These are phyloP conservation scores for Clavariopsis aquatica DNA, from an alignment of 495 filamentous ascomycete genomes.

Conservation along the genomic window DNA sequence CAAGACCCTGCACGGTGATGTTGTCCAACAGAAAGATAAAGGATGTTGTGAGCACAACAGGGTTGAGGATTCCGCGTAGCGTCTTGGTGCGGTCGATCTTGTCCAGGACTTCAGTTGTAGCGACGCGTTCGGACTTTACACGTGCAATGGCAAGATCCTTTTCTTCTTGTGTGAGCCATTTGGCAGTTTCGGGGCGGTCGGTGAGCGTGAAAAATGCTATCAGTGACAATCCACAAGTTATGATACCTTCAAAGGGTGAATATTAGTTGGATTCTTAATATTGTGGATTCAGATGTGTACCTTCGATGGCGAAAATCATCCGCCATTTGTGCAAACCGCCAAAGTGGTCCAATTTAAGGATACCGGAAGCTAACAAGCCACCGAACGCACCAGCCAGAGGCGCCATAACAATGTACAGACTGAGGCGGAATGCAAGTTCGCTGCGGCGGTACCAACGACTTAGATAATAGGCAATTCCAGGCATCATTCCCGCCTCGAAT, in stretches of 20 bases:
- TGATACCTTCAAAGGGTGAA: slow-evolving; percentile 16
- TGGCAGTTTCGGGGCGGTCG: slow-evolving; percentile 37
- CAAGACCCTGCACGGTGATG: slow-evolving; percentile 59
- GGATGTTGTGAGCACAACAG: slow-evolving; percentile 51
- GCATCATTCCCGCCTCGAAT: slow-evolving; percentile 69
- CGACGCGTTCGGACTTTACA: slow-evolving; percentile 65
- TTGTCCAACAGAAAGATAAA: slow-evolving; percentile 58
- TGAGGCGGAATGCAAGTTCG: slow-evolving; percentile 64
- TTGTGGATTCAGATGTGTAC: neutral
- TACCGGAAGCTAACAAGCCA: slow-evolving; percentile 65
- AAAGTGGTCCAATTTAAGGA: slow-evolving; percentile 51
- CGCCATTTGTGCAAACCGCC: slow-evolving; percentile 45
- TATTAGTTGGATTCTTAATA: no score
- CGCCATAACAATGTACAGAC: slow-evolving; percentile 58
- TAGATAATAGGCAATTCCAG: slow-evolving; percentile 73
- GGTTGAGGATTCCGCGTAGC: slow-evolving; percentile 53
- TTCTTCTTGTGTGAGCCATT: slow-evolving; percentile 40
- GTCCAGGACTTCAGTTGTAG: slow-evolving; percentile 61
- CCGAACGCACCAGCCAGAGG: slow-evolving; percentile 71
- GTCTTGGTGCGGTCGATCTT: slow-evolving; percentile 51
- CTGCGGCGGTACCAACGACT: slow-evolving; percentile 69
- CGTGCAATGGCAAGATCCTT: slow-evolving; percentile 44
- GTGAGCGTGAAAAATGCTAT: slow-evolving; percentile 40
- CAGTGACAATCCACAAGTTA: slow-evolving; percentile 36
- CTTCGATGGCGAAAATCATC: slow-evolving; percentile 44